phyloP scores from a whole-genome alignment of 192 early-diverging fungal genomes.

The Lunasporangiospora selenospora region DNA sequence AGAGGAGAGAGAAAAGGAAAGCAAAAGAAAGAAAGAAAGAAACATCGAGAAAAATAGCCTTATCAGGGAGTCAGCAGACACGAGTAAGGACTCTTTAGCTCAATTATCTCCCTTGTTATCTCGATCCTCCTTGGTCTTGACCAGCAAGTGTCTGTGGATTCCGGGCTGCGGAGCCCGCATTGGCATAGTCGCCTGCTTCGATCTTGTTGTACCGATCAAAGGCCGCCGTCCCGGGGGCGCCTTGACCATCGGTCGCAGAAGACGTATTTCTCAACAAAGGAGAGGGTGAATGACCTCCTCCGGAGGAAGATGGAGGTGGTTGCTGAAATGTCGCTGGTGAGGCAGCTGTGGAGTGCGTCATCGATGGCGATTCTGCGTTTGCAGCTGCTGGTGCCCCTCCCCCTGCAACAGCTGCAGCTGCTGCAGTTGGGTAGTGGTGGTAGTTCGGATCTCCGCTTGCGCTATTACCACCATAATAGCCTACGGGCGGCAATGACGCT shows the following conservation, averaged over 20 bases:
- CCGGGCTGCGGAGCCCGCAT: conserved; percentile 7
- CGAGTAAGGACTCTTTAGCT: no score
- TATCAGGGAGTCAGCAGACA: no score
- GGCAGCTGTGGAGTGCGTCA: conserved; percentile 15
- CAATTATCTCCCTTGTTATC: no score
- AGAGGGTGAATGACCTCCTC: no score
- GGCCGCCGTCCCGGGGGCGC: background rate
- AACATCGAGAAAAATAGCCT: no score
- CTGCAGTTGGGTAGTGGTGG: background rate
- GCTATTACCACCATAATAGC: conserved; percentile 4
- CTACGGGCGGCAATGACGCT: conserved; percentile 3
- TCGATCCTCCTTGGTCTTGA: no score
- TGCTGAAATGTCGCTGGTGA: conserved; percentile 4
- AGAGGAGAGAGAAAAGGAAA: no score
- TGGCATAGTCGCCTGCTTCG: conserved; percentile 7
- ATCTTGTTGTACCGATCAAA: conserved; percentile 7
- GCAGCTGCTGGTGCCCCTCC: background rate
- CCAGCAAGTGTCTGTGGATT: no score
- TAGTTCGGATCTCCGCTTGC: no score
- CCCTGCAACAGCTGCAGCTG: background rate
- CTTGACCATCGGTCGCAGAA: background rate
- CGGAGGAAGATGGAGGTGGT: conserved; percentile 10
- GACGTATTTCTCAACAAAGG: no score
- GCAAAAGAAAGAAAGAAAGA: no score
- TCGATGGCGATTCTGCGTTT: conserved; percentile 23